These are phyloP conservation scores for Mycena chlorophos DNA, from an alignment of 768 basidiomycete species.

Conservation along the genomic window DNA sequence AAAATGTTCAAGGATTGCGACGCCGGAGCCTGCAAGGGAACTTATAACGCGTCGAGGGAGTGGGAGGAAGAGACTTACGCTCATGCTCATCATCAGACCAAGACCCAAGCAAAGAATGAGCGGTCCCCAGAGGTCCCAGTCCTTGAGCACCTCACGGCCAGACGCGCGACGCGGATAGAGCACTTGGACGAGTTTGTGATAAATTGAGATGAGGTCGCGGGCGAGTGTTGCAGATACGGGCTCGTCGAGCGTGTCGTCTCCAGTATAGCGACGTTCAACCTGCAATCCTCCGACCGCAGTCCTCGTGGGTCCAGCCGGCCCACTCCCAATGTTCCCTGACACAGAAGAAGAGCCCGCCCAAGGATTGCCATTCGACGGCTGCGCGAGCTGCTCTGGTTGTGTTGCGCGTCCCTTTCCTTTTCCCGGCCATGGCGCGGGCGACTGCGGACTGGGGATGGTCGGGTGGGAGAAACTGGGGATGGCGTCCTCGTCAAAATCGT, in stretches of 20 bases:
- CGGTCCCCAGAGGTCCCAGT: constrained; percentile 99
- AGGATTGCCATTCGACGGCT: constrained; percentile 41
- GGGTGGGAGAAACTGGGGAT: constrained; percentile 81
- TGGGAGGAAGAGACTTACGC: constrained; percentile 45
- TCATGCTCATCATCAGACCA: constrained; percentile 82
- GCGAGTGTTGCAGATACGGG: constrained; percentile 87
- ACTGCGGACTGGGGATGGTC: constrained; percentile 37
- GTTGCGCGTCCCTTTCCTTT: constrained; percentile 75
- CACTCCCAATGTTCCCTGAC: constrained; percentile 74
- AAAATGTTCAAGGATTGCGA: constrained; percentile 86
- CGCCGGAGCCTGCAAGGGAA: constrained; percentile 64
- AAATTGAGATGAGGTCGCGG: constrained; percentile 88
- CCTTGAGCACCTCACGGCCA: constrained; percentile 84
- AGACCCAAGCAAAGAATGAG: constrained; percentile 78
- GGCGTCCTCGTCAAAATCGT: constrained; percentile 78
- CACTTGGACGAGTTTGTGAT: constrained; percentile 90
- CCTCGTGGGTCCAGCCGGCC: constrained; percentile 45
- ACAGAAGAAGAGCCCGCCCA: constrained; percentile 41
- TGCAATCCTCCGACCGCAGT: constrained; percentile 81
- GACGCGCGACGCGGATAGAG: constrained; percentile 78
- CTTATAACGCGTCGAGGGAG: background rate
- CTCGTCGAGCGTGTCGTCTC: constrained; percentile 88
- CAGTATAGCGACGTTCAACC: constrained; percentile 87
- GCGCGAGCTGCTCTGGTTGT: constrained; percentile 52
- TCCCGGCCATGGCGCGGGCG: constrained; percentile 46